Conservation (phyloP, 768 basidiomycete genomes). For the Mycena rebaudengoi region DNA sequence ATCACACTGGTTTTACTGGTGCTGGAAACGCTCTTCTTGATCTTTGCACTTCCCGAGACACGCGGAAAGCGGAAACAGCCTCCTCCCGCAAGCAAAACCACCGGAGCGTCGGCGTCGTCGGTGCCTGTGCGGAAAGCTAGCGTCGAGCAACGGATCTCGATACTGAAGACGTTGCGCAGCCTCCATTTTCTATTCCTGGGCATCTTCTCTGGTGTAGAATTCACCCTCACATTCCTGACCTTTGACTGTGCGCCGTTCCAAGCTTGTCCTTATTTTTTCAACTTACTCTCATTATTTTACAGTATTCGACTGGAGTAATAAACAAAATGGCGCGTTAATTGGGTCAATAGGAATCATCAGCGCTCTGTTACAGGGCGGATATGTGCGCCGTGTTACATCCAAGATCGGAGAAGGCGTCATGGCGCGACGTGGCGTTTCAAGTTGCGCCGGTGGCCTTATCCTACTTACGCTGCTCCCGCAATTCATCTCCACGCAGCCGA, state of each 20-base stretch:
- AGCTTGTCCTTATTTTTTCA: not conserved
- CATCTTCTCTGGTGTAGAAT: slow-evolving; percentile 95
- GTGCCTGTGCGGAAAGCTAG: slow-evolving; percentile 39
- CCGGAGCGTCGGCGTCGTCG: slow-evolving; percentile 29
- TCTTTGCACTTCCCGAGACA: slow-evolving; percentile 85
- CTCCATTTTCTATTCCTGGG: slow-evolving; percentile 89
- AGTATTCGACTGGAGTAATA: slow-evolving; percentile 93
- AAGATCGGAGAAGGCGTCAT: slow-evolving; percentile 83
- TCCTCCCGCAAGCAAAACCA: slow-evolving; percentile 30
- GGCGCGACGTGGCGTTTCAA: slow-evolving; percentile 81
- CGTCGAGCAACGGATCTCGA: slow-evolving; percentile 58
- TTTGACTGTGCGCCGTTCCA: slow-evolving; percentile 74
- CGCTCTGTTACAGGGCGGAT: slow-evolving; percentile 91
- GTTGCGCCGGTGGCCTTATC: slow-evolving; percentile 75
- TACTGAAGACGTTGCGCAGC: slow-evolving; percentile 67
- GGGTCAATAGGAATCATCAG: slow-evolving; percentile 91
- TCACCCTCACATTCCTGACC: slow-evolving; percentile 95
- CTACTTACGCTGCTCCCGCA: slow-evolving; percentile 78
- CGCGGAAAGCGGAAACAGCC: slow-evolving; percentile 53
- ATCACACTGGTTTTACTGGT: slow-evolving; percentile 82
- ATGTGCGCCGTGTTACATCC: slow-evolving; percentile 84
- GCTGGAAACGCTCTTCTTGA: slow-evolving; percentile 83
- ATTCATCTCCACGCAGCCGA: slow-evolving; percentile 51
- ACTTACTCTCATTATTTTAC: slow-evolving; percentile 1
- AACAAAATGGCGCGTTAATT: slow-evolving; percentile 86